Conservation (phyloP, 2,329 filamentous ascomycete genomes). For the Beauveria sp. region DNA sequence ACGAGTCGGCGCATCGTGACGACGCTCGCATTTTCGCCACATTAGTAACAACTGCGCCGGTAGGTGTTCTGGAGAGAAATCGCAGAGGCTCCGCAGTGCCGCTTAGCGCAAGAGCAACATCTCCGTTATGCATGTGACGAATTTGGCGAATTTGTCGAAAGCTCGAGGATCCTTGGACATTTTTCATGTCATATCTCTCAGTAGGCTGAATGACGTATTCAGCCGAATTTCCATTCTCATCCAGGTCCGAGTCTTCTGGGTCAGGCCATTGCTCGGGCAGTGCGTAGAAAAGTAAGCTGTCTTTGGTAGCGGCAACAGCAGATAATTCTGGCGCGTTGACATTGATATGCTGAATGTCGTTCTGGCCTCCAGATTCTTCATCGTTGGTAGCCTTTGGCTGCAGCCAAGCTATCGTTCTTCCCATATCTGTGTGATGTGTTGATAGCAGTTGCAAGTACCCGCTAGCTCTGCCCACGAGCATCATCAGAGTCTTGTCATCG, state of each 20-base stretch:
- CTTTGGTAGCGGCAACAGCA: slow-evolving; percentile 14
- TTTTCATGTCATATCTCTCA: not conserved
- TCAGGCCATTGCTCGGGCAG: not conserved
- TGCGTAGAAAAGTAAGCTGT: slow-evolving; percentile 14
- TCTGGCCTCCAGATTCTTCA: not conserved
- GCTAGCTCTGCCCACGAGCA: slow-evolving; percentile 35
- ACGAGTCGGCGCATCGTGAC: not conserved
- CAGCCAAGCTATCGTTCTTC: slow-evolving; percentile 19
- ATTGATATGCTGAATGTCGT: slow-evolving; percentile 14
- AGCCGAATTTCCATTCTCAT: not conserved
- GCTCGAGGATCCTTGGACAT: not conserved
- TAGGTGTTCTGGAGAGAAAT: slow-evolving; percentile 30
- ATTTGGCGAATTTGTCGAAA: slow-evolving; percentile 2
- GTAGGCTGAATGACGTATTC: not conserved
- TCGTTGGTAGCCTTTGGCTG: not conserved
- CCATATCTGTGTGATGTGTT: slow-evolving; percentile 21
- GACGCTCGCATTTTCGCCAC: slow-evolving; percentile 22
- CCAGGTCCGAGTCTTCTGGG: not conserved
- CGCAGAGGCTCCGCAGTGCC: slow-evolving; percentile 26
- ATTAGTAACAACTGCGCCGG: slow-evolving; percentile 26
- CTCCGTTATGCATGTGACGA: not conserved
- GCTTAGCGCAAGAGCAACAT: not conserved
- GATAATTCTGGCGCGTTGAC: slow-evolving; percentile 9
- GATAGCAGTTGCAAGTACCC: slow-evolving; percentile 34
- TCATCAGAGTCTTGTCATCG: slow-evolving; percentile 15